Evolutionary conservation across 352 stramenopile species (phyloP), one percentile per base, ranked within the genome.

Genomic region (Pythium aquatile): DNA sequence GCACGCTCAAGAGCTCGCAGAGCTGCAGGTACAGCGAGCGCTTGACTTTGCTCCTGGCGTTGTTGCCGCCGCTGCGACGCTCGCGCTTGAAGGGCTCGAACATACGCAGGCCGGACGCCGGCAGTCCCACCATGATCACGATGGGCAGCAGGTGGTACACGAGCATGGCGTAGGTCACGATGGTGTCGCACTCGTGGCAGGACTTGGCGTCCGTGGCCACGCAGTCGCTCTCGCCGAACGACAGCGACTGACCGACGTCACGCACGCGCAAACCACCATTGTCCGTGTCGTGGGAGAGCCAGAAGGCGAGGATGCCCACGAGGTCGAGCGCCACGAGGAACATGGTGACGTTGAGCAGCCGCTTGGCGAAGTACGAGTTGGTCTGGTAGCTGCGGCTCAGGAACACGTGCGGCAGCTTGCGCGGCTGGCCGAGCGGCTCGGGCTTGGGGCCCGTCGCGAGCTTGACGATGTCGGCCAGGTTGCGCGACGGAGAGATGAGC

Each of bases 281-380:
- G 11, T 68, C 72, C 7, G 85, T 65, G 14, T 58, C 16, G 11
- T 73, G 66, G 46, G 66, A 63, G 0, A 60, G 32, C 78, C 78
- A 94, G 62, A 79, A 92, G 9, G 37, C 32, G 8, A 75, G 47
- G 47, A 93, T 77, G 26, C 81, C 83, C 20, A 58, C 37, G 10
- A 79, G 55, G 5, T 79, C 72, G 32, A 93, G 35, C 4, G 62
- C 32, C 7, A 75, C 47, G 26, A 94, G 58, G 17, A 77, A 59
- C 9, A 90, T 40, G 59, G 77, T 80, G 40, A 70, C 74, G 61
- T 79, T 63, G 28, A 76, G 75, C 52, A 94, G 68, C 0, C 81
- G 74, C 65, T 83, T 75, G 20, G 79, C 85, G 71, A 94, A 94
- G 68, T 91, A 94, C 75, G 86, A 92, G 66, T 94, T 94, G 39